phyloP scores from a whole-genome alignment of 2,329 filamentous ascomycete genomes.

The Amauroascus verrucosus region DNA sequence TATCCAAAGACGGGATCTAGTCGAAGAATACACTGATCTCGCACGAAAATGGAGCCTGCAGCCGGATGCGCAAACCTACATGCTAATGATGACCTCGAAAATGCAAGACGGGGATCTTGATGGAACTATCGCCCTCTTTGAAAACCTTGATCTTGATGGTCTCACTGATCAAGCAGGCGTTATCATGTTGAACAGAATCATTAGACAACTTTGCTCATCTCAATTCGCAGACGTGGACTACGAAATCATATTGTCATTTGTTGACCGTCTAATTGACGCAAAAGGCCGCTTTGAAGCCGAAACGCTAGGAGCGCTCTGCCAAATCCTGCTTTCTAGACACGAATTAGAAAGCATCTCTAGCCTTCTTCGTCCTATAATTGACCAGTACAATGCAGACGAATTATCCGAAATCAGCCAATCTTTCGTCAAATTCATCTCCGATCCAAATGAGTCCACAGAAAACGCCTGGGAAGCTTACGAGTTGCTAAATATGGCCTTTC shows the following conservation, averaged over 20 bases:
- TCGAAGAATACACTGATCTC: slow-evolving; percentile 61
- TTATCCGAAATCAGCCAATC: slow-evolving; percentile 55
- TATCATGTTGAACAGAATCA: slow-evolving; percentile 60
- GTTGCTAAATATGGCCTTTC: slow-evolving; percentile 48
- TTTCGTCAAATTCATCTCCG: slow-evolving; percentile 58
- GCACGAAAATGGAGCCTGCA: slow-evolving; percentile 54
- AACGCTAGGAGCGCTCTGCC: slow-evolving; percentile 63
- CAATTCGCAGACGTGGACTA: slow-evolving; percentile 65
- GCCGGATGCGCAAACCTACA: slow-evolving; percentile 58
- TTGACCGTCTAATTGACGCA: slow-evolving; percentile 61
- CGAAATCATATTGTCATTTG: slow-evolving; percentile 60
- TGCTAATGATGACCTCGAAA: slow-evolving; percentile 66
- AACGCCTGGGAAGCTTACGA: slow-evolving; percentile 53
- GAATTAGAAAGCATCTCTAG: slow-evolving; percentile 73
- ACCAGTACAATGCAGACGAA: slow-evolving; percentile 42
- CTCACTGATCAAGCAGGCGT: slow-evolving; percentile 50
- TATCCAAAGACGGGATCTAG: slow-evolving; percentile 58
- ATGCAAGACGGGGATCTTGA: slow-evolving; percentile 62
- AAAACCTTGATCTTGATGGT: slow-evolving; percentile 43
- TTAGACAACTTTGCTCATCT: slow-evolving; percentile 38
- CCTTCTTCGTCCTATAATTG: slow-evolving; percentile 58
- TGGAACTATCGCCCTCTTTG: slow-evolving; percentile 48
- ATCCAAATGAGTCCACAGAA: slow-evolving; percentile 48
- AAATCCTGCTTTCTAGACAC: slow-evolving; percentile 62
- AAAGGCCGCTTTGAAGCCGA: slow-evolving; percentile 59